phyloP scores from a whole-genome alignment of 2,329 filamentous ascomycete species.

The Ascosphaera aggregata region DNA sequence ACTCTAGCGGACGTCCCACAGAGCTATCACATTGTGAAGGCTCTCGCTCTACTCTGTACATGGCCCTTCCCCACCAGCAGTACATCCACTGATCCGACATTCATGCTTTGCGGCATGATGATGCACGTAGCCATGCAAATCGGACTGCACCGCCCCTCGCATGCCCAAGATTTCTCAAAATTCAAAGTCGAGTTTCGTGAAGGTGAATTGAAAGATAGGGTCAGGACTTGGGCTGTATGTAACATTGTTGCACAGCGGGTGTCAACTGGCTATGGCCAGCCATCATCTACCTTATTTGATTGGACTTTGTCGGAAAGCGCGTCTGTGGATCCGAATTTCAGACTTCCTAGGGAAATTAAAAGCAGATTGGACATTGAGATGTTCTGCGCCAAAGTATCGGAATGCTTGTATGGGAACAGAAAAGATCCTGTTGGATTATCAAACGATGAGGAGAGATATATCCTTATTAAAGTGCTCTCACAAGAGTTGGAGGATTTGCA shows the following conservation, averaged over 20 bases:
- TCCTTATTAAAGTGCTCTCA: constrained; percentile 21
- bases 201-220: constrained; percentile 38
- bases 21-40: constrained; percentile 41
- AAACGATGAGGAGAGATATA: constrained; percentile 20
- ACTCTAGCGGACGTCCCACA: constrained; percentile 37
- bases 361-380: constrained; percentile 32
- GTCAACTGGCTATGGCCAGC: constrained; percentile 44
- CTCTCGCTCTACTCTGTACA: constrained; percentile 36
- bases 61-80: constrained; percentile 42
- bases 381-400: constrained; percentile 34
- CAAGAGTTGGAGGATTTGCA: constrained; percentile 28
- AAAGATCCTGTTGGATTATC: constrained; percentile 29
- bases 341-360: constrained; percentile 27
- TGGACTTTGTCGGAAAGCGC: constrained; percentile 28
- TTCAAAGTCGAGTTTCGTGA: constrained; percentile 30
- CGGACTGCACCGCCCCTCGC: constrained; percentile 38
- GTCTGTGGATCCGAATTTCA: constrained; percentile 21
- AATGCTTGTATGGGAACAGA: constrained; percentile 31
- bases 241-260: constrained; percentile 45
- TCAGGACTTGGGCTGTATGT: constrained; percentile 43
- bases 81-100: constrained; percentile 40
- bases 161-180: constrained; percentile 32
- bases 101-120: constrained; percentile 42
- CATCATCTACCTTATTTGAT: constrained; percentile 36
- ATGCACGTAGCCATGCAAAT: constrained; percentile 46